Evolutionary conservation across 495 filamentous ascomycete genomes (phyloP).

Genomic region (Friedmanniomyces simplex): DNA sequence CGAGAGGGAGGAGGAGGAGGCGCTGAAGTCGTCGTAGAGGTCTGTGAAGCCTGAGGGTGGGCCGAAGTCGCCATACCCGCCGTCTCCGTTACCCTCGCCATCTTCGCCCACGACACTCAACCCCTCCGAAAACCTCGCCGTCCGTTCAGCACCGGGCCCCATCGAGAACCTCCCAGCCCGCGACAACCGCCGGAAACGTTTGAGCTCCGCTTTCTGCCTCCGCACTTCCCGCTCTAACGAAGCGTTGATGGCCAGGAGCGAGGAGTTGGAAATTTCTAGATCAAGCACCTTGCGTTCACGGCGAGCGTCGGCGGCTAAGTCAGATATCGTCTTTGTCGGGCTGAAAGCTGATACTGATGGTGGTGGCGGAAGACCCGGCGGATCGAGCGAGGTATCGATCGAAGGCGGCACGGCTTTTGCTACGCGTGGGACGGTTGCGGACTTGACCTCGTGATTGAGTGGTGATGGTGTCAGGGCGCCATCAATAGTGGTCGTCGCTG

Average conservation of each 20-base stretch:
- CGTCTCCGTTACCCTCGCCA: conserved; percentile 35
- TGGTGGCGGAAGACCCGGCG: not conserved
- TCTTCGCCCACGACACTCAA: conserved; percentile 16
- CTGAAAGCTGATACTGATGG: conserved; percentile 31
- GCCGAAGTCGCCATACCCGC: conserved; percentile 28
- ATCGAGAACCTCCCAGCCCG: conserved; percentile 15
- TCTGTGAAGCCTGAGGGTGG: conserved; percentile 4
- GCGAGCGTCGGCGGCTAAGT: conserved; percentile 70
- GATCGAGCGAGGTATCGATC: conserved; percentile 11
- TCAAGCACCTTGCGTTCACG: conserved; percentile 92
- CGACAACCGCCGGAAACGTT: conserved; percentile 70
- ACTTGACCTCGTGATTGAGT: conserved; percentile 5
- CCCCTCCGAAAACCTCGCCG: conserved; percentile 55
- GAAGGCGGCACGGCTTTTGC: not conserved
- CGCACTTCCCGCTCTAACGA: conserved; percentile 83
- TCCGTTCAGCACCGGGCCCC: conserved; percentile 32
- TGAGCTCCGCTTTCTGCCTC: conserved; percentile 80
- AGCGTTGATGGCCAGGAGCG: conserved; percentile 91
- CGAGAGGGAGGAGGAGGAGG: not conserved
- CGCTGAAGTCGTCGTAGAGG: conserved; percentile 12
- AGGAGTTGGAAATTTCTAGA: conserved; percentile 95
- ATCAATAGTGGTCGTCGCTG: conserved; percentile 9
- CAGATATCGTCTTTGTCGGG: conserved; percentile 39
- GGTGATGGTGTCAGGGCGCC: conserved; percentile 2
- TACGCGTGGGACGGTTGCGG: conserved; percentile 5